Evolutionary conservation across 352 stramenopile species (phyloP).

Genomic region (Globisporangium middletonii): DNA sequence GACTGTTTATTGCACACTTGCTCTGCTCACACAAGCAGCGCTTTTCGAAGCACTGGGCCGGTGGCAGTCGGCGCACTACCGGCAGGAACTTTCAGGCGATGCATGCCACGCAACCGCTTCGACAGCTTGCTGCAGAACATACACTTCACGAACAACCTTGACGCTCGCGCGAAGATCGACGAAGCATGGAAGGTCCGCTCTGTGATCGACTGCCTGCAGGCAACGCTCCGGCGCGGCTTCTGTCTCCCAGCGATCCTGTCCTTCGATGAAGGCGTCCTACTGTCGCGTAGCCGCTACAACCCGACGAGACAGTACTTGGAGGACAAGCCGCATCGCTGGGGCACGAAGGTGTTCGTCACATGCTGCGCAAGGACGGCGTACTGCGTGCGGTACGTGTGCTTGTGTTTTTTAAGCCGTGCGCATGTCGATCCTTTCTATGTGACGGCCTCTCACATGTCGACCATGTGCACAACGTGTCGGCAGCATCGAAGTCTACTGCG

Average conservation of each 20-base stretch:
- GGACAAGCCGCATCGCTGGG: not conserved
- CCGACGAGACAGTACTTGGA: not conserved
- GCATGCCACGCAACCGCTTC: too few relatives aligned
- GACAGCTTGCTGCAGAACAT: too few relatives aligned
- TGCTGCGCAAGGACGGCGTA: not conserved
- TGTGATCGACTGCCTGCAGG: not conserved
- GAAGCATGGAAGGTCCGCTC: not conserved
- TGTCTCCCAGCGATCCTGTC: not conserved
- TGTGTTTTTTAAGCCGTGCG: not conserved
- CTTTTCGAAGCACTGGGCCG: too few relatives aligned
- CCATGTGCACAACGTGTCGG: not conserved
- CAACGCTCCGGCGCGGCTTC: not conserved
- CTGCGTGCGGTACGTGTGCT: not conserved
- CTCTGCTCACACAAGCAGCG: too few relatives aligned
- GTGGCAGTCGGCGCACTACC: too few relatives aligned
- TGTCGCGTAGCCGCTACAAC: not conserved
- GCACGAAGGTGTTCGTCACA: not conserved
- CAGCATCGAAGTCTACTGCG: not conserved
- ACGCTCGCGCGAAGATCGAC: too few relatives aligned
- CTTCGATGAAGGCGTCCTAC: not conserved
- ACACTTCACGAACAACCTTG: too few relatives aligned
- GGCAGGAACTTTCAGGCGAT: too few relatives aligned
- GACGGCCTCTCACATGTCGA: not conserved
- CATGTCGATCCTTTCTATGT: not conserved
- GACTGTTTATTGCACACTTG: too few relatives aligned